Base-by-base conservation (phyloP, 225 moss, liverwort and hornwort genomes). In the Straminergon stramineum region DNA sequence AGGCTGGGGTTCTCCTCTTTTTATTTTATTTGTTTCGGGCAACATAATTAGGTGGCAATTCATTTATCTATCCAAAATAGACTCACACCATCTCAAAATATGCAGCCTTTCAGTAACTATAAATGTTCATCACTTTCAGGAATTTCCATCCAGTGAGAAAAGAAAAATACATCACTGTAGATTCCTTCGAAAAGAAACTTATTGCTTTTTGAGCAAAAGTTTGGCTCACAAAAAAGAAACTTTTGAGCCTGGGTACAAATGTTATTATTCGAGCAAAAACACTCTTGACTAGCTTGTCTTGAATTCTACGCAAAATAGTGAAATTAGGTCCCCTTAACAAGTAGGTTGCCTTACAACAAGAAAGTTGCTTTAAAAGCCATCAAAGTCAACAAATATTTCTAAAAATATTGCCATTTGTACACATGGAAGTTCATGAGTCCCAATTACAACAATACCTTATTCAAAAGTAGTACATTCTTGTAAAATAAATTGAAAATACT, bases 201-300 rank as follows among this genome's bases (percentile, higher is more conserved):
- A 2, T n/a, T n/a, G n/a, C 0, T 37, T 37, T 55, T 15, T 1
- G 0, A 37, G 23, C 37, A 37, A 56, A 43, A 8, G 15, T 51
- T 55, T 37, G 78, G 2, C 55, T 15, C 9, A 14, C 0, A 31
- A 11, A 18, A 9, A 55, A 34, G 10, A 18, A 15, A 7, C 11
- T 6, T 11, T 32, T 9, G 78, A 13, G 10, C 15, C 9, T 34
- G 9, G 32, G 35, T 34, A 53, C 15, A 11, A 2, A 55, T 16
- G 37, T 23, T 13, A 37, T 35, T 31, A 30, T 79, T n/a, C 56
- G 11, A 56, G 16, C n/a, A 37, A 53, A 52, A 34, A 1, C 1
- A 4, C 77, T 9, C 35, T 17, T 30, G 13, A 53, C n/a, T n/a
- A n/a, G 9, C 21, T 13, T 26, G 8, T 34, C 21, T 76, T 13